Percentiles rank a stretch among this genome's conserved stretches.
phyloP scores from a whole-genome alignment of 108 stramenopile genomes.

The Licmophora abbreviata region DNA sequence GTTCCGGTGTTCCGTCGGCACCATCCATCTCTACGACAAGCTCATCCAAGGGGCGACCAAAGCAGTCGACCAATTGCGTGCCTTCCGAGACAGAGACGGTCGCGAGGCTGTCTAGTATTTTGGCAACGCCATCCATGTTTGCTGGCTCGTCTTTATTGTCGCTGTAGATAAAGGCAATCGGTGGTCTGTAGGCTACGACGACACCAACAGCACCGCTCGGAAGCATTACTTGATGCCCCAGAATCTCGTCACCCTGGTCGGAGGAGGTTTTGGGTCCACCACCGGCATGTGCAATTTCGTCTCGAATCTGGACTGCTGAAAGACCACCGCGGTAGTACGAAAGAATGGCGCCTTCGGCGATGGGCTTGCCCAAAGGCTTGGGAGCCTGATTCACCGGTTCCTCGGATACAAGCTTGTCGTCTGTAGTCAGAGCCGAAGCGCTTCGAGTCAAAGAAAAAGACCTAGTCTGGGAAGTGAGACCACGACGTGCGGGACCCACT shows the following conservation, averaged over 20 bases:
- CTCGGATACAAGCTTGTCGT: too few relatives aligned
- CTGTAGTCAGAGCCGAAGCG: too few relatives aligned
- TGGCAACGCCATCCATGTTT: constrained; percentile 11
- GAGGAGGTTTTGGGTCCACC: not conserved
- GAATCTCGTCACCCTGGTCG: constrained; percentile 51
- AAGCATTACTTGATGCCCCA: constrained; percentile 49
- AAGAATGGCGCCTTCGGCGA: constrained; percentile 24
- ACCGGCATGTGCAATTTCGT: constrained; percentile 6
- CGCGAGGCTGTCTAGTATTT: constrained; percentile 22
- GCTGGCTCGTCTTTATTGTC: constrained; percentile 6
- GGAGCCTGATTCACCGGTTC: not conserved
- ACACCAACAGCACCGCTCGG: constrained; percentile 36
- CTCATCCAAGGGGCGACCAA: constrained; percentile 14
- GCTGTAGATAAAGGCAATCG: constrained; percentile 65
- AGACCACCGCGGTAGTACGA: constrained; percentile 22
- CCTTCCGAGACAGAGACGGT: constrained; percentile 24
- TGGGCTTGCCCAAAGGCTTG: not conserved
- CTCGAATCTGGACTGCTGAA: constrained; percentile 17
- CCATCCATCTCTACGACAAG: constrained; percentile 2
- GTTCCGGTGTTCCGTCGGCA: not conserved
- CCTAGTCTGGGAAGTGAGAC: too few relatives aligned
- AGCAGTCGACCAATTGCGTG: constrained; percentile 34
- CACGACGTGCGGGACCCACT: too few relatives aligned
- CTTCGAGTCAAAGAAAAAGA: too few relatives aligned
- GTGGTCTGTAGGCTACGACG: constrained; percentile 71